Base-by-base conservation (phyloP, 176 grass and related monocot genomes). In the Phyllostachys edulis region DNA sequence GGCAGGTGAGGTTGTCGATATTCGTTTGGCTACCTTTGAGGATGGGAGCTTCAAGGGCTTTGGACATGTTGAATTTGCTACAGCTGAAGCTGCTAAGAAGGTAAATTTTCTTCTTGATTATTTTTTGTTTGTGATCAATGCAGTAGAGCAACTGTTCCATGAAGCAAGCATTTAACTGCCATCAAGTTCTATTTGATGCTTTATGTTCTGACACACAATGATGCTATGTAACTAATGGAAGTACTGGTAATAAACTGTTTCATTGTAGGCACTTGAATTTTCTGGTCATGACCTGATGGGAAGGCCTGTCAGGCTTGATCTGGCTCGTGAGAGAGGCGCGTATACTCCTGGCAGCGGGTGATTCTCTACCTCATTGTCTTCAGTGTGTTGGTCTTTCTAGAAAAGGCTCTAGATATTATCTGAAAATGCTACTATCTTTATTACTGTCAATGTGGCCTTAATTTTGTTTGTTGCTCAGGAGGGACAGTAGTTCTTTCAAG, bases 11-110 rank as follows among this genome's bases (percentile, higher is more conserved):
- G 42, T 97, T 77, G 70, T 73, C 86, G 84, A 94, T 65, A 76
- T 94, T 50, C 86, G 92, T 27, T 70, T 97, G 36, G 15, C 72
- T 65, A 82, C 68, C 11, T 41, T 42, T 45, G 86, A 85, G 14
- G 90, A 94, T 82, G 89, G 89, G 11, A 64, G 38, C 13, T 87
- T 77, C 16, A 94, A 59, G 78, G 94, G 94, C 17, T 97, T 67
- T 87, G 90, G 62, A 7, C 92, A 97, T 90, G 90, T 97, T 80
- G 92, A 94, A 87, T 97, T 97, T 52, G 75, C 90, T 23, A 87
- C 92, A 34, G 16, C 60, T 71, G 90, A 92, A 89, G 90, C 69
- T 42, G 94, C 90, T 87, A 51, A 87, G 34, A 97, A 94, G 88
- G 94, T 97, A 26, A 78, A 5, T 6, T 45, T 63, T 56, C 17